Evolutionary conservation across 768 basidiomycete species (phyloP).

Genomic region (Tylopilus sp.): DNA sequence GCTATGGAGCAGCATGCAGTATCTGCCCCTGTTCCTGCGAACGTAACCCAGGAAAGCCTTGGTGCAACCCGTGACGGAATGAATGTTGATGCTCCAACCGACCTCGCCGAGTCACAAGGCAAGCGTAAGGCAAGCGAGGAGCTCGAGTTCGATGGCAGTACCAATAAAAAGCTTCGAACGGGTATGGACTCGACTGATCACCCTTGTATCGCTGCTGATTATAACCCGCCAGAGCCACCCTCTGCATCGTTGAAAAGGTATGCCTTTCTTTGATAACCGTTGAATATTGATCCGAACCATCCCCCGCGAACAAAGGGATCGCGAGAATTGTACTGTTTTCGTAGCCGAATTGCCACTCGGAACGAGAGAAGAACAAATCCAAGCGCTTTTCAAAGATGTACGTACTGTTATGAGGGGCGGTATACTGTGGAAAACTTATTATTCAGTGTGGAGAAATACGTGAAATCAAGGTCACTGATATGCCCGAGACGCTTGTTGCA

Average conservation of each 20-base stretch:
- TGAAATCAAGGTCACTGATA: constrained; percentile 73
- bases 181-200: constrained; percentile 40
- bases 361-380: constrained; percentile 64
- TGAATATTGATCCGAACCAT: not conserved
- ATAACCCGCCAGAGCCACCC: constrained; percentile 38
- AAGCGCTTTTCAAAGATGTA: constrained; percentile 81
- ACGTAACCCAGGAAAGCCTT: not conserved
- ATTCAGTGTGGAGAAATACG: constrained; percentile 84
- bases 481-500: constrained; percentile 62
- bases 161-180: constrained; percentile 59
- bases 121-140: constrained; percentile 67
- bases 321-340: constrained; percentile 92
- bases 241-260: constrained; percentile 59
- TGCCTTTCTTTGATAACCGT: not conserved
- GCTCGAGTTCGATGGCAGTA: constrained; percentile 34
- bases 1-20: constrained; percentile 40
- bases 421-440: constrained; percentile 10
- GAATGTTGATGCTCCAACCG: constrained; percentile 37
- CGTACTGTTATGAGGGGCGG: constrained; percentile 20
- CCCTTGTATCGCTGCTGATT: not conserved
- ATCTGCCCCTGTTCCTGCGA: constrained; percentile 21
- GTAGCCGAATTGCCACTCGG: constrained; percentile 64
- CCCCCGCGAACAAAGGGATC: constrained; percentile 58
- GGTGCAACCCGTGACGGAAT: constrained; percentile 27
- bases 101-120: constrained; percentile 39